Evolutionary conservation across 73 alveolate species (phyloP).

Genomic region (Blepharisma stoltei): DNA sequence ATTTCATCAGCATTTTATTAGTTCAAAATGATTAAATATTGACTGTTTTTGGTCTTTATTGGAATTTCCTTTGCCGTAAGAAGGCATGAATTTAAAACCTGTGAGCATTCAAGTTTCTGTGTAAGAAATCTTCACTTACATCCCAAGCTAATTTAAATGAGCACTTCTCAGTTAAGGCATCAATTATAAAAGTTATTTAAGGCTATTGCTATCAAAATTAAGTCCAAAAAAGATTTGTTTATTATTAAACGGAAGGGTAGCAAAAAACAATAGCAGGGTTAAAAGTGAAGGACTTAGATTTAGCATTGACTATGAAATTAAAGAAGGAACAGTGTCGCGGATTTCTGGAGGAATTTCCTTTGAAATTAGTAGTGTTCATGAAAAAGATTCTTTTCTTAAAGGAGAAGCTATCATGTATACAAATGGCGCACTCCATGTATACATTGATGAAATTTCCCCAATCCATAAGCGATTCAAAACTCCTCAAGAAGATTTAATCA

Average conservation of each 20-base stretch:
- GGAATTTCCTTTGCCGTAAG: not conserved
- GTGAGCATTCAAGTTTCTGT: slow-evolving; percentile 1
- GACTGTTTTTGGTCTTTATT: not conserved
- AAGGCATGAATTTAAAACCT: slow-evolving; percentile 14
- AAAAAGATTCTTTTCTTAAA: not conserved
- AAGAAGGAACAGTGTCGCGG: not conserved
- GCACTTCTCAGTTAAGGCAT: no score
- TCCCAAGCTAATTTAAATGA: no score
- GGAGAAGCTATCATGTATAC: not conserved
- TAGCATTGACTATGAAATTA: not conserved
- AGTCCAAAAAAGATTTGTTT: no score
- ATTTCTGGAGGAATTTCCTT: not conserved
- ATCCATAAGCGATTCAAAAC: not conserved
- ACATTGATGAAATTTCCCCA: not conserved
- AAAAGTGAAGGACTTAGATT: not conserved
- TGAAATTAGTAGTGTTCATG: not conserved
- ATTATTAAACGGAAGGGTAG: no score
- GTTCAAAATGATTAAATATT: not conserved
- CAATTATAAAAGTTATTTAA: no score
- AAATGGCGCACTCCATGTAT: not conserved
- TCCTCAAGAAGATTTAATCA: not conserved
- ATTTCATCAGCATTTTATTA: no score
- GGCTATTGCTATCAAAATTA: no score
- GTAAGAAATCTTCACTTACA: not conserved
- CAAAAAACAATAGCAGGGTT: not conserved